These are phyloP conservation scores for Clavispora phyllophila DNA, from an alignment of 805 yeast species.

Conservation along the genomic window DNA sequence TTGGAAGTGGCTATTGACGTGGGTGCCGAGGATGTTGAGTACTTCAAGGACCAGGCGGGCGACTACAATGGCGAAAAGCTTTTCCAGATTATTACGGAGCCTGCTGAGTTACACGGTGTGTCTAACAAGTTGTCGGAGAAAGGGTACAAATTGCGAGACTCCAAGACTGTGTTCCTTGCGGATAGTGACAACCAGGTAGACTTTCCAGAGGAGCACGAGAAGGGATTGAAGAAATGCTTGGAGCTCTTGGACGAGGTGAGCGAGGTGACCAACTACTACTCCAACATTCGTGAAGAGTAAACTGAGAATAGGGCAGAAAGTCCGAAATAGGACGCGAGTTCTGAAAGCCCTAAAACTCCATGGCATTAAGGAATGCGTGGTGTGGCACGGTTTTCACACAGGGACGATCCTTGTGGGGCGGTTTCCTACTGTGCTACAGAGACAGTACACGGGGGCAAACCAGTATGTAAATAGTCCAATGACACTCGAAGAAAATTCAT, in stretches of 20 bases:
- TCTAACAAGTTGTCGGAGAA: slow-evolving; percentile 51
- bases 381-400: no score
- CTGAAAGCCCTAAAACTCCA: no score
- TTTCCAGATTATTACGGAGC: slow-evolving; percentile 55
- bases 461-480: neutral
- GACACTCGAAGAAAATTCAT: neutral
- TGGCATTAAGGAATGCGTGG: no score
- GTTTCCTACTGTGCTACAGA: neutral
- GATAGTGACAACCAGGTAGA: slow-evolving; percentile 55
- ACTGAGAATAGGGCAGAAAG: neutral
- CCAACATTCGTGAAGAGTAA: slow-evolving; percentile 48
- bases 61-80: slow-evolving; percentile 33
- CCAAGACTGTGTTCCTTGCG: slow-evolving; percentile 65
- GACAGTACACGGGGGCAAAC: neutral
- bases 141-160: slow-evolving; percentile 59
- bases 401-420: neutral
- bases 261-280: slow-evolving; percentile 77
- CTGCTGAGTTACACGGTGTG: slow-evolving; percentile 55
- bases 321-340: no score
- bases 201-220: slow-evolving; percentile 48
- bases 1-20: slow-evolving; percentile 72
- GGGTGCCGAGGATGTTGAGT: slow-evolving; percentile 77
- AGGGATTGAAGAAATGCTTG: slow-evolving; percentile 53
- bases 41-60: slow-evolving; percentile 36
- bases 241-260: slow-evolving; percentile 67